Percentiles rank a stretch among this genome's conserved stretches.
Evolutionary conservation across 192 early-diverging fungal genomes (phyloP).

Genomic region (Umbelopsis isabellina): DNA sequence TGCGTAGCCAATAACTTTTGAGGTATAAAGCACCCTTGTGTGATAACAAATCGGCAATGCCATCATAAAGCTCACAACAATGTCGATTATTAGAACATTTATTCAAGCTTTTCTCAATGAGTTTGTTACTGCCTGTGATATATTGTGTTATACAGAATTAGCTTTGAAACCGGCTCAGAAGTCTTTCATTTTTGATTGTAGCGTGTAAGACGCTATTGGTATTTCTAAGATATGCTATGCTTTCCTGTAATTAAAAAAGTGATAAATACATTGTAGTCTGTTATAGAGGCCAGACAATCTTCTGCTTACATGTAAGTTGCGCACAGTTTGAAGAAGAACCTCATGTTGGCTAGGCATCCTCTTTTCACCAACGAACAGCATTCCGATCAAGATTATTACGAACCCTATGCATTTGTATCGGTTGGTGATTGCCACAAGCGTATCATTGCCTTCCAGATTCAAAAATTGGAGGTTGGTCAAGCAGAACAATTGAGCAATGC

Average conservation of each 20-base stretch:
- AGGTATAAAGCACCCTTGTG: too few species aligned
- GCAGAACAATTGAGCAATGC: slow-evolving; percentile 2
- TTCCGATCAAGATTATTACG: neutral
- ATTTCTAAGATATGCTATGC: neutral
- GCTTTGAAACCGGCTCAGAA: neutral
- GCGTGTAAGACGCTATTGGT: neutral
- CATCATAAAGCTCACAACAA: too few species aligned
- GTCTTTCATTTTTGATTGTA: slow-evolving; percentile 1
- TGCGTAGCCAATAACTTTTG: too few species aligned
- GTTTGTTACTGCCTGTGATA: neutral
- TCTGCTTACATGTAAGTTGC: neutral
- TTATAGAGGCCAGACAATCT: too few species aligned
- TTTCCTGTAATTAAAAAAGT: neutral
- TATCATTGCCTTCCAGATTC: slow-evolving; percentile 5
- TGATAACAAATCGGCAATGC: neutral
- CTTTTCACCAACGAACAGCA: neutral
- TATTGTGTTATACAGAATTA: neutral
- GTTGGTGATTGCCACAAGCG: neutral
- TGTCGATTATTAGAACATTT: neutral
- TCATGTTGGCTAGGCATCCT: neutral
- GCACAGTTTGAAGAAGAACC: neutral
- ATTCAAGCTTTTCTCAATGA: neutral
- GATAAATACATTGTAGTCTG: neutral
- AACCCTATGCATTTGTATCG: neutral
- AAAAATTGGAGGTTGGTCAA: slow-evolving; percentile 13